Percentiles rank a stretch among this genome's conserved stretches.
Evolutionary conservation across 805 yeast species (phyloP).

Genomic region (Metschnikowia anglica): DNA sequence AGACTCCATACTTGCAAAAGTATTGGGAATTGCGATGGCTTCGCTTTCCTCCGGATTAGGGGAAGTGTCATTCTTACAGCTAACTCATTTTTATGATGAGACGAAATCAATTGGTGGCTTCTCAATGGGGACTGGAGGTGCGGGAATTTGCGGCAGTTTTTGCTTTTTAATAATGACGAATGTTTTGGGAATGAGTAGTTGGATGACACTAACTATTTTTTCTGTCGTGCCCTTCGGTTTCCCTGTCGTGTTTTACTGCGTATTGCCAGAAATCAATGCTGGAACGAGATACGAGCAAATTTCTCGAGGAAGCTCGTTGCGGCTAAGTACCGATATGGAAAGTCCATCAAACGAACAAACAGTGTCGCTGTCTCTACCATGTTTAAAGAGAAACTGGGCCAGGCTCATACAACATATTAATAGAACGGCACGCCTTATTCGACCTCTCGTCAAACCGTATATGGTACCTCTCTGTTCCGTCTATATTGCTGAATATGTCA

Average conservation of each 20-base stretch:
- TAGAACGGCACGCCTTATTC: conserved; percentile 26
- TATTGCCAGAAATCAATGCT: conserved; percentile 23
- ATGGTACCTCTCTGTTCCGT: conserved; percentile 85
- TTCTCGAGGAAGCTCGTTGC: neutral
- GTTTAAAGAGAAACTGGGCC: neutral
- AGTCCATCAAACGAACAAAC: neutral
- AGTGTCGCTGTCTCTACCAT: neutral
- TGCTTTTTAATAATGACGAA: conserved; percentile 71
- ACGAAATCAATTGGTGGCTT: conserved; percentile 73
- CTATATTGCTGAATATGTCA: conserved; percentile 80
- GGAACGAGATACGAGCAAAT: conserved; percentile 3
- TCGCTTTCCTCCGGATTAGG: conserved; percentile 88
- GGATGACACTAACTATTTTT: conserved; percentile 56
- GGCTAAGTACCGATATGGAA: neutral
- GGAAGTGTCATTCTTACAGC: conserved; percentile 81
- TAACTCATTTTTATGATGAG: conserved; percentile 72
- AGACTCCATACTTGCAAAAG: conserved; percentile 35
- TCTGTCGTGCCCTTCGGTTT: conserved; percentile 54
- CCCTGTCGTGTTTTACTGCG: conserved; percentile 28
- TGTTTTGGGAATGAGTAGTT: conserved; percentile 55
- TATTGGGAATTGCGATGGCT: conserved; percentile 75
- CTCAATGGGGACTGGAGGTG: conserved; percentile 95
- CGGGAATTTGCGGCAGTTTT: conserved; percentile 84
- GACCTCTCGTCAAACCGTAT: conserved; percentile 55
- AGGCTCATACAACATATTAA: conserved; percentile 5